A percentile compares a stretch with the other conserved stretches of the same genome.
phyloP scores from a whole-genome alignment of 495 filamentous ascomycete species.

The Aspergillus avenaceus region DNA sequence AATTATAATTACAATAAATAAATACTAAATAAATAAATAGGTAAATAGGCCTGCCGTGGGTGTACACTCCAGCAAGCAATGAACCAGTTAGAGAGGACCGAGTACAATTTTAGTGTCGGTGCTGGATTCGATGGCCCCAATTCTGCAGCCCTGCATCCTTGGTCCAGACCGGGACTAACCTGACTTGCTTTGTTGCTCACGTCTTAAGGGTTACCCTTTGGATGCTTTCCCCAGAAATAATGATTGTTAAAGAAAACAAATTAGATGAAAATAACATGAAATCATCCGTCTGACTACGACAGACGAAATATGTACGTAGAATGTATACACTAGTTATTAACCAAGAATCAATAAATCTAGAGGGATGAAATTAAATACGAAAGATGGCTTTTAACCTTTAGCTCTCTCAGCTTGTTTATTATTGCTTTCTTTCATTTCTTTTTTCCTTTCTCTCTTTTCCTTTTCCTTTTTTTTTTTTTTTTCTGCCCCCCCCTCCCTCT shows the following conservation, averaged over 20 bases:
- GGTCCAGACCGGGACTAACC: constrained; percentile 15
- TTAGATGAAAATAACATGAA: too few relatives aligned
- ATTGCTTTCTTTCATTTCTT: neutral
- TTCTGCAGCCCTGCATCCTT: constrained; percentile 17
- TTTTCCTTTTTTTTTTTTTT: constrained; percentile 5
- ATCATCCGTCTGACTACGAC: too few relatives aligned
- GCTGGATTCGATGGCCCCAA: neutral
- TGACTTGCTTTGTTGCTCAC: neutral
- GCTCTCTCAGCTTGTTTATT: neutral
- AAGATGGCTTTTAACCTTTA: too few relatives aligned
- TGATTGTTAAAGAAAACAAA: too few relatives aligned
- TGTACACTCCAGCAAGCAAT: too few relatives aligned
- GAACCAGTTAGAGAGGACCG: neutral
- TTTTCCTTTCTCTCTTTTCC: neutral
- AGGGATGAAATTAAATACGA: too few relatives aligned
- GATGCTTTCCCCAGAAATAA: neutral
- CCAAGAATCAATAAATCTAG: too few relatives aligned
- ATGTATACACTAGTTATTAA: too few relatives aligned
- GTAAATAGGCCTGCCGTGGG: too few relatives aligned
- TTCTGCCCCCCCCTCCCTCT: neutral
- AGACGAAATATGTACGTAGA: too few relatives aligned
- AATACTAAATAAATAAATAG: too few relatives aligned
- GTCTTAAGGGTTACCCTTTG: neutral
- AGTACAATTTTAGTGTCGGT: neutral
- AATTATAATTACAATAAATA: too few relatives aligned